Evolutionary conservation across 2,329 filamentous ascomycete genomes (phyloP).

Genomic region (Calonectria hawksworthii): DNA sequence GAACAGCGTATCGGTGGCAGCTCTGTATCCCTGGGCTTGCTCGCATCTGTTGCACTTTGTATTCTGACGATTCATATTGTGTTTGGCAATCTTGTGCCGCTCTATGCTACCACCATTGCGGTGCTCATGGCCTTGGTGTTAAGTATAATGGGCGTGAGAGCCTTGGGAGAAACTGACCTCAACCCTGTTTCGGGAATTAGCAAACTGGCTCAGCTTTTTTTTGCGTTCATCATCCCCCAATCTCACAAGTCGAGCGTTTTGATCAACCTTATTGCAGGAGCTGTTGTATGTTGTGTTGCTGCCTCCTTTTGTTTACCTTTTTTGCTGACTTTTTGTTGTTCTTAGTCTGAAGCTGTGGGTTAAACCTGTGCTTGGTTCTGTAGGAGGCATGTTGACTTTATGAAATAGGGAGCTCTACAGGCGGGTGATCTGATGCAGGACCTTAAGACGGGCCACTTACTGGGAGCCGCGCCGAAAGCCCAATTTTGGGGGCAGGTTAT

Average conservation of each 20-base stretch:
- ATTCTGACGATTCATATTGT: conserved; percentile 84
- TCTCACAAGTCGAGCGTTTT: conserved; percentile 88
- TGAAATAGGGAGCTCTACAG: conserved; percentile 79
- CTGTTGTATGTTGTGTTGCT: conserved; percentile 66
- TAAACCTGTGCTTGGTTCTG: no score
- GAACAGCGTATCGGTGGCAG: conserved; percentile 84
- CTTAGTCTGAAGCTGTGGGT: conserved; percentile 19
- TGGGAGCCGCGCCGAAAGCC: conserved; percentile 92
- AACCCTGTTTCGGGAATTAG: conserved; percentile 97
- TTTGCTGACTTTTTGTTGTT: not conserved
- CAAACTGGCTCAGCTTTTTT: conserved; percentile 95
- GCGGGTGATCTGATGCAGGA: conserved; percentile 98
- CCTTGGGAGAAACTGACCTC: conserved; percentile 86
- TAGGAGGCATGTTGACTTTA: conserved; percentile 15
- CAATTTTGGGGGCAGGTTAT: conserved; percentile 98
- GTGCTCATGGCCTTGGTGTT: conserved; percentile 86
- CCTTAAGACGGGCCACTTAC: conserved; percentile 93
- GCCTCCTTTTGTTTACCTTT: not conserved
- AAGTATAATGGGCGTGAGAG: conserved; percentile 81
- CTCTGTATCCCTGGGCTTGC: conserved; percentile 80
- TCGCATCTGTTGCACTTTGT: conserved; percentile 84
- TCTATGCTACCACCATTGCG: conserved; percentile 81
- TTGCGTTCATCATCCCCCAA: conserved; percentile 88
- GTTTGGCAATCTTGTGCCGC: conserved; percentile 86
- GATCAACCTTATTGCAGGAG: conserved; percentile 94